Percentiles rank a stretch among this genome's conserved stretches.
phyloP scores from a whole-genome alignment of 2,329 filamentous ascomycete species.

The Aspergillus ochraceus region DNA sequence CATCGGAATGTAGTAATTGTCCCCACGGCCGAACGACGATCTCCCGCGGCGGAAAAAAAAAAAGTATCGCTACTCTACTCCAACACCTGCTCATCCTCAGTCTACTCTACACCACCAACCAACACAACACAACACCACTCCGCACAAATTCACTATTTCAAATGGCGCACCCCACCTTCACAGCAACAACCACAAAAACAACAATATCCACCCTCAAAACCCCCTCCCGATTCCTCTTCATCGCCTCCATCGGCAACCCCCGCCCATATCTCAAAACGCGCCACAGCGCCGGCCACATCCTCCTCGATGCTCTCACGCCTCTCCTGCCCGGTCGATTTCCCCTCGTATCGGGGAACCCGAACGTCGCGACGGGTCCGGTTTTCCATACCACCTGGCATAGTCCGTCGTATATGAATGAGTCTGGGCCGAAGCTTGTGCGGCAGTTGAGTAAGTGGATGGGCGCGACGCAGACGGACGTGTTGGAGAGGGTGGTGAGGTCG shows the following conservation, averaged over 20 bases:
- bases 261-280: conserved; percentile 70
- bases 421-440: conserved; percentile 67
- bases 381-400: conserved; percentile 61
- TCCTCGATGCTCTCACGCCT: conserved; percentile 63
- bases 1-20: neutral
- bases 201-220: conserved; percentile 10
- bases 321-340: conserved; percentile 49
- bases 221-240: conserved; percentile 57
- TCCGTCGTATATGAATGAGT: conserved; percentile 79
- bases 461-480: conserved; percentile 16
- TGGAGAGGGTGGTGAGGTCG: conserved; percentile 7
- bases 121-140: neutral
- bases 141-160: neutral
- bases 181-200: neutral
- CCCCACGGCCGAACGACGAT: neutral
- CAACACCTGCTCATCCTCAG: too few relatives aligned
- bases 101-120: too few relatives aligned
- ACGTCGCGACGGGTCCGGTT: conserved; percentile 55
- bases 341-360: conserved; percentile 39
- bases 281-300: conserved; percentile 83
- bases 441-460: conserved; percentile 57
- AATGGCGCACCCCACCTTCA: neutral
- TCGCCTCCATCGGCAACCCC: conserved; percentile 88
- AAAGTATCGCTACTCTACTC: neutral
- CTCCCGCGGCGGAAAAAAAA: neutral